Evolutionary conservation across 1,284 basidiomycete genomes (phyloP), one percentile per base, ranked within the genome.

Genomic region (Moesziomyces aphidis): DNA sequence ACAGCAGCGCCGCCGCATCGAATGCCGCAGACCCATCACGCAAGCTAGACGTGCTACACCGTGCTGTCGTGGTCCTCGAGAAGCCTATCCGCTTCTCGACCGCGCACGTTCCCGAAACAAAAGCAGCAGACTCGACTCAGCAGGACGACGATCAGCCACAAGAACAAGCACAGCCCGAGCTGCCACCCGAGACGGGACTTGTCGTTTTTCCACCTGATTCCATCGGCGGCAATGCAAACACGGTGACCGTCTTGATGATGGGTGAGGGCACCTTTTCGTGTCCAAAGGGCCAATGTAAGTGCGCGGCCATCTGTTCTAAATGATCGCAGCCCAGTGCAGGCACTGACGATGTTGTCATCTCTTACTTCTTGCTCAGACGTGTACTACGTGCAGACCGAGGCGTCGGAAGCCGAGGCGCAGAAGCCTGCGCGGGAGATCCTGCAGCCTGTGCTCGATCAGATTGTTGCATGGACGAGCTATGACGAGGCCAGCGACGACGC

Each of bases 211-310:
- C 95, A 0, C 94, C 95, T 0, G 86, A 86, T 7, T 61, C 61
- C 7, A 43, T 76, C 22, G 49, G 49, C 19, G 39, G 50, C n/a
- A 76, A 73, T 39, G 49, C 57, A 7, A 69, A 72, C 36, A 88
- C 91, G 1, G 93, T 91, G 2, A 90, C 90, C 7, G 78, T 79
- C 4, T 63, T 83, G 7, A 79, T 93, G 53, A 91, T 91, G 45
- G 96, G 95, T 8, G 90, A 93, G 80, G 92, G 91, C 10, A 94
- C 92, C 1, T 89, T 95, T 85, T 91, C 92, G 9, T 90, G 93
- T 59, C 96, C 96, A 0, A 86, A 88, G 56, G 93, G 91, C 4
- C 76, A 81, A 43, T 81, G 69, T 63, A 55, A 71, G 68, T 71
- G 21, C 26, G 24, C 34, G 22, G 39, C 19, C 17, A 17, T 36